Conservation (phyloP, 2,329 filamentous ascomycete species). For the Penicillium crustosum region DNA sequence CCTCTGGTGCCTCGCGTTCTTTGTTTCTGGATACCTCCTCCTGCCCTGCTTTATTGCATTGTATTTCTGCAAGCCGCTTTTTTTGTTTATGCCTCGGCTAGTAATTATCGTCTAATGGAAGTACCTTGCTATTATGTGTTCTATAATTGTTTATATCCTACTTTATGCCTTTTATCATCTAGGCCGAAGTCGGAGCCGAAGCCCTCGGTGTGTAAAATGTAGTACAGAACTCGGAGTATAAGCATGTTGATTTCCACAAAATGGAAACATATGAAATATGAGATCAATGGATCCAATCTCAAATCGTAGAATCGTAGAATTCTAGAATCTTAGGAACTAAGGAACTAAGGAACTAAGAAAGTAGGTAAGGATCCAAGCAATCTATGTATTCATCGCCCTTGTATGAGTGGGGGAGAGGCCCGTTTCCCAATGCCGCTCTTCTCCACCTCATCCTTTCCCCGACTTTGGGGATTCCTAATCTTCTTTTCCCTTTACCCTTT, state of each 20-base stretch:
- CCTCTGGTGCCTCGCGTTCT: conserved; percentile 8
- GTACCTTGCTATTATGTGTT: conserved; percentile 3
- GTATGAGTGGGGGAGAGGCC: conserved; percentile 2
- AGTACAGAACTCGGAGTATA: conserved; percentile 7
- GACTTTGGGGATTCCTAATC: conserved; percentile 3
- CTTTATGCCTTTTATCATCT: not conserved
- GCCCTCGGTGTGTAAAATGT: conserved; percentile 4
- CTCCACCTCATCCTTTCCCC: conserved; percentile 10
- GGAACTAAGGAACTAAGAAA: not conserved
- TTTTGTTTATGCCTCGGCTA: conserved; percentile 19
- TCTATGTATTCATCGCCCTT: not conserved
- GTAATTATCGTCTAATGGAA: conserved; percentile 18
- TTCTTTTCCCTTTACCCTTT: not conserved
- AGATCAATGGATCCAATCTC: not conserved
- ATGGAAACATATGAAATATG: not conserved
- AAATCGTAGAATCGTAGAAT: not conserved
- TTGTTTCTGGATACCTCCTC: conserved; percentile 30
- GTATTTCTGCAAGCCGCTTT: conserved; percentile 23
- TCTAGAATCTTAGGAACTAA: not conserved
- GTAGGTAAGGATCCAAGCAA: not conserved
- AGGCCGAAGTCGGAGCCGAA: conserved; percentile 6
- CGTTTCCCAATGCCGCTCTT: not conserved
- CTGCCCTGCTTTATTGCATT: conserved; percentile 24
- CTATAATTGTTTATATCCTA: not conserved
- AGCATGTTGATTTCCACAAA: not conserved